Evolutionary conservation across 2,329 filamentous ascomycete genomes (phyloP).

Genomic region (Ceratocystis colombiana): DNA sequence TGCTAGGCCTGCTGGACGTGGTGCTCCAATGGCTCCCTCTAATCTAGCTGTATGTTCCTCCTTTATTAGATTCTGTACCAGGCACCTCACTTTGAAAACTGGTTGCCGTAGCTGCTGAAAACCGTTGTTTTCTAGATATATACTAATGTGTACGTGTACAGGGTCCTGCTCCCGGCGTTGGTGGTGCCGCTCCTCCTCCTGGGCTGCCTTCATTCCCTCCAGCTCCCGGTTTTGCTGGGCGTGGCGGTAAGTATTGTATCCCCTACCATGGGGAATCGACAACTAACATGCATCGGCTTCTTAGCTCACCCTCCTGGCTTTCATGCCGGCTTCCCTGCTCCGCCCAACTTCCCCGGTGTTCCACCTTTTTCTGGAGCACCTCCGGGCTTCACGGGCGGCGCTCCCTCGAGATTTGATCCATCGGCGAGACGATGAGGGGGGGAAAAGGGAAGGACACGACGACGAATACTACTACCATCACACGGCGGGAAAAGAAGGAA

Average conservation of each 20-base stretch:
- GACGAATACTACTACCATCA: constrained; percentile 9
- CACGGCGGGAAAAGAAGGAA: constrained; percentile 10
- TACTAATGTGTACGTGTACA: constrained; percentile 28
- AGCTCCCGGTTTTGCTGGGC: constrained; percentile 45
- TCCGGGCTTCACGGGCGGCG: constrained; percentile 45
- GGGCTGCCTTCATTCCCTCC: constrained; percentile 46
- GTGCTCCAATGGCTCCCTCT: constrained; percentile 53
- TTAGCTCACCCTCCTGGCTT: constrained; percentile 39
- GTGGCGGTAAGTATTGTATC: constrained; percentile 42
- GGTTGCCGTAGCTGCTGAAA: too few species aligned
- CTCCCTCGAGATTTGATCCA: constrained; percentile 64
- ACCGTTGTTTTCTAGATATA: background rate
- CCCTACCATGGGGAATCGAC: too few species aligned
- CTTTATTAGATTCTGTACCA: too few species aligned
- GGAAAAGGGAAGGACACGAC: constrained; percentile 15
- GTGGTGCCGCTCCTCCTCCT: constrained; percentile 56
- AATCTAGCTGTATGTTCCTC: constrained; percentile 58
- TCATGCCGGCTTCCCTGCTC: constrained; percentile 41
- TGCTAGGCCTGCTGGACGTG: constrained; percentile 80
- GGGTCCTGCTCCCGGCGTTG: constrained; percentile 80
- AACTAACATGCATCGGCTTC: too few species aligned
- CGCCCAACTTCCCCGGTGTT: constrained; percentile 37
- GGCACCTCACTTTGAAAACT: background rate
- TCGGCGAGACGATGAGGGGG: constrained; percentile 48
- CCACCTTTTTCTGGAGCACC: constrained; percentile 39